These are phyloP conservation scores for Periconia sp. DNA, from an alignment of 2,329 filamentous ascomycete species.

Conservation along the genomic window DNA sequence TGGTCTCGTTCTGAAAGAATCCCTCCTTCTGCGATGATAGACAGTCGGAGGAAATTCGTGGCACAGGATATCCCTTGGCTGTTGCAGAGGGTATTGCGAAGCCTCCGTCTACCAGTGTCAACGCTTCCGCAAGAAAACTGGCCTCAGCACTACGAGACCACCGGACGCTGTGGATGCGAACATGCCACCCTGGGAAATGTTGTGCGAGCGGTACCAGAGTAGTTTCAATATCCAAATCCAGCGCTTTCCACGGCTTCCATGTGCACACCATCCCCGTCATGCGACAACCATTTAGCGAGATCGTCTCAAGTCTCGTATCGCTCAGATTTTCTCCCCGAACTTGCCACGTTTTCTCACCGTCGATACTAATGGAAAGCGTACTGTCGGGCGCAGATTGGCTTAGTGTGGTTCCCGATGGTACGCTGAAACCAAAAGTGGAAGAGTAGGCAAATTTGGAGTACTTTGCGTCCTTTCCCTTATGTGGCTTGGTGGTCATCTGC, in stretches of 20 bases:
- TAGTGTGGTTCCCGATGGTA: slow-evolving; percentile 72
- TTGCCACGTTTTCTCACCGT: slow-evolving; percentile 78
- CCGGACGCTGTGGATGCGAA: slow-evolving; percentile 64
- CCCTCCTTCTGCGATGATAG: no score
- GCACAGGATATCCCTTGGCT: no score
- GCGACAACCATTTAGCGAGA: slow-evolving; percentile 46
- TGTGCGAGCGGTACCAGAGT: slow-evolving; percentile 64
- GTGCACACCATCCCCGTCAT: slow-evolving; percentile 64
- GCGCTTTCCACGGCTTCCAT: no score
- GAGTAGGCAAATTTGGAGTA: slow-evolving; percentile 80
- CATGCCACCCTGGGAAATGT: slow-evolving; percentile 64
- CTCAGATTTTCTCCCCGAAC: slow-evolving; percentile 66
- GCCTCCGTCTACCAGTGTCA: no score
- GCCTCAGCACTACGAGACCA: no score
- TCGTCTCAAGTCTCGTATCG: slow-evolving; percentile 62
- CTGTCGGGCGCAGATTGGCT: slow-evolving; percentile 77
- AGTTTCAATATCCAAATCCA: no score
- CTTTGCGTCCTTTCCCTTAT: slow-evolving; percentile 80
- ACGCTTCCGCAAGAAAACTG: no score
- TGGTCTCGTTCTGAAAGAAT: no score
- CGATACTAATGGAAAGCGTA: slow-evolving; percentile 74
- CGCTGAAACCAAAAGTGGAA: slow-evolving; percentile 74
- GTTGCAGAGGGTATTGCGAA: no score
- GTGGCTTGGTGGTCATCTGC: slow-evolving; percentile 79
- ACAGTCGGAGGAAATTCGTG: no score